Evolutionary conservation across 2,329 filamentous ascomycete species (phyloP), one percentile per base, ranked within the genome.

Genomic region (Cladosporium colombiae): DNA sequence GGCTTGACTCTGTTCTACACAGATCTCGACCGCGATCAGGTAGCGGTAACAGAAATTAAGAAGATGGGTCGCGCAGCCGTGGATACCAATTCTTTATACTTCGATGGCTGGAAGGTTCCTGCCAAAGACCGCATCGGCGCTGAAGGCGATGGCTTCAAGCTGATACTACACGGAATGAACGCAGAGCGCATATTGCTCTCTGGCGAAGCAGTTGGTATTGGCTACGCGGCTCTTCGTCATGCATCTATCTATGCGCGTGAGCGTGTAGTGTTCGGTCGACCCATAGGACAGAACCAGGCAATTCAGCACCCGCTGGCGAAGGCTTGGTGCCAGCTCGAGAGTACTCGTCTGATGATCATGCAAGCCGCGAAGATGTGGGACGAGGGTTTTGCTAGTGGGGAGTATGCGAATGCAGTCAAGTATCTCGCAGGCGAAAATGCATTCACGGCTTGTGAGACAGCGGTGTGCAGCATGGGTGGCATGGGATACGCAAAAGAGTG

Each of bases 111-210:
- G 79, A 72, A 71, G 16, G 78, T 82, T 0, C 79, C 80, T 0
- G 73, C 69, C 1, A 66, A 53, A 6, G 79, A 81, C 63, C 72
- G 77, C 35, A 78, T 82, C 10, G 80, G 81, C 0, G 68, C 74
- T 13, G 80, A 82, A 69, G 76, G 79, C 23, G 75, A 80, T 8
- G 81, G 81, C 1, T 82, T 82, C 70, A 81, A 80, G 67, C 77
- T 81, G 71, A 81, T 93, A 62, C 83, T 93, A 27, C 89, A 92
- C 71, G 90, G 91, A 2, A 91, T 93, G 89, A 93, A 93, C 69
- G 90, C 90, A 0, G 90, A 93, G 75, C 83, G 90, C 2, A 91
- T 90, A 73, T 83, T 93, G 0, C 80, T 93, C 86, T 11, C 78
- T 88, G 31, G 80, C 82, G 65, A 86, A 82, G 81, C 81, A 2